Evolutionary conservation across 2,329 filamentous ascomycete genomes (phyloP), one percentile per base, ranked within the genome.

Genomic region (Ophiostoma piceae): DNA sequence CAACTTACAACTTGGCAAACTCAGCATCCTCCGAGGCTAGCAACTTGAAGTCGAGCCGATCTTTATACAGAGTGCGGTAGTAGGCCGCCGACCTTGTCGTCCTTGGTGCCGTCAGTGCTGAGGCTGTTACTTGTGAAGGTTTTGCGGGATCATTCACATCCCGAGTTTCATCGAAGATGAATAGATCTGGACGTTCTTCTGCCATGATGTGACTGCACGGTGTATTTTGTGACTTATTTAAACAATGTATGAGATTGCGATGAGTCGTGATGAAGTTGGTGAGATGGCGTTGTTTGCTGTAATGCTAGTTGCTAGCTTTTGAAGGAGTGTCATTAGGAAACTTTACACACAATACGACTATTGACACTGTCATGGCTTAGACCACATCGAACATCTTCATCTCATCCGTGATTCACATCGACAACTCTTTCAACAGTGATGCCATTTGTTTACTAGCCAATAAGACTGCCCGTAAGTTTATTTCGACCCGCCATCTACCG

Each of bases 41-140:
- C 8, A 78, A 74, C n/a, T 77, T 77, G 68, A 85, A 85, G 71
- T 84, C 79, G 1, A 79, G 78, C 1, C 81, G 76, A 1, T 75
- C 76, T 0, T 74, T 69, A 73, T 84, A 85, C 0, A 85, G 75
- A 5, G 77, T 72, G 9, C 77, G 76, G 70, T 79, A 83, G 32
- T 54, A 66, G 8, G 67, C 29, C 14, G 57, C 19, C 22, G 69
- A 41, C 19, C 32, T 29, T 26, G 51, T 41, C 1, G 39, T 41
- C 39, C 39, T 41, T 11, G 51, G 1, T 57, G 43, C n/a, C 16
- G 7, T 57, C 22, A n/a, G 22, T 26, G 51, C 12, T n/a, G n/a
- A 19, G 8, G 9, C n/a, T 26, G 8, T 26, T 57, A 26, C 26
- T 62, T 3, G 57, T 19, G 26, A 19, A 16, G 57, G 57, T 7